phyloP scores from a whole-genome alignment of 148 eudicot species.

The Euryodendron excelsum region DNA sequence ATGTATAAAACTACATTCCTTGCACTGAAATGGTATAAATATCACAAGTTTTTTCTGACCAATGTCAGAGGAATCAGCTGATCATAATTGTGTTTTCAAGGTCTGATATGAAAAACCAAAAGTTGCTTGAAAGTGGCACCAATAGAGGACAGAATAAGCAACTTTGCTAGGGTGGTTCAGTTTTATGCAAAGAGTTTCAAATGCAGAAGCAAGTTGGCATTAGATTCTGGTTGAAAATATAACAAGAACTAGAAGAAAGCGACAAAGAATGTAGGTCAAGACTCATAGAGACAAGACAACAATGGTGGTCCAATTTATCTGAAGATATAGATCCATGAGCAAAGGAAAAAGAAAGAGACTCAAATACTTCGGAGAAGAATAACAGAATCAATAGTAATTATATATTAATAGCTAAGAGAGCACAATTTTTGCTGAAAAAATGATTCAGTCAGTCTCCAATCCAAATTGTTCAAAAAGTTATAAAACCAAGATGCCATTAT shows the following conservation, averaged over 20 bases:
- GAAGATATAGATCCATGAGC: too few relatives aligned
- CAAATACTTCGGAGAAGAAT: too few relatives aligned
- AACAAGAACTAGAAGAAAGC: background rate
- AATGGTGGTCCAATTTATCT: too few relatives aligned
- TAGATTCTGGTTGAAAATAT: background rate
- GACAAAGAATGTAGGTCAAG: background rate
- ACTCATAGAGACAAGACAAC: too few relatives aligned
- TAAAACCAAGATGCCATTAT: too few relatives aligned
- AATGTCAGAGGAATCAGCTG: background rate
- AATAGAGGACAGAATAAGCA: background rate
- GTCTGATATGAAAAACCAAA: background rate
- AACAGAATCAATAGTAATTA: too few relatives aligned
- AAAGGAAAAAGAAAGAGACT: too few relatives aligned
- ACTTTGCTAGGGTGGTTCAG: background rate
- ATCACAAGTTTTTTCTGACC: background rate
- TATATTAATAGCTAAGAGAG: too few relatives aligned
- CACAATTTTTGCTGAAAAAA: too few relatives aligned
- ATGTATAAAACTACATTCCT: background rate
- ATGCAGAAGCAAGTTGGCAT: background rate
- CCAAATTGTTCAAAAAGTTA: too few relatives aligned
- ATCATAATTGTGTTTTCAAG: background rate
- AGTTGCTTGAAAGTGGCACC: background rate
- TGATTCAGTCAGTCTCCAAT: too few relatives aligned
- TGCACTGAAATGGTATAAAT: too few relatives aligned
- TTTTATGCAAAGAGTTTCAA: background rate